Conservation (phyloP, 2,329 filamentous ascomycete species). For the Sphaerulina populicola region DNA sequence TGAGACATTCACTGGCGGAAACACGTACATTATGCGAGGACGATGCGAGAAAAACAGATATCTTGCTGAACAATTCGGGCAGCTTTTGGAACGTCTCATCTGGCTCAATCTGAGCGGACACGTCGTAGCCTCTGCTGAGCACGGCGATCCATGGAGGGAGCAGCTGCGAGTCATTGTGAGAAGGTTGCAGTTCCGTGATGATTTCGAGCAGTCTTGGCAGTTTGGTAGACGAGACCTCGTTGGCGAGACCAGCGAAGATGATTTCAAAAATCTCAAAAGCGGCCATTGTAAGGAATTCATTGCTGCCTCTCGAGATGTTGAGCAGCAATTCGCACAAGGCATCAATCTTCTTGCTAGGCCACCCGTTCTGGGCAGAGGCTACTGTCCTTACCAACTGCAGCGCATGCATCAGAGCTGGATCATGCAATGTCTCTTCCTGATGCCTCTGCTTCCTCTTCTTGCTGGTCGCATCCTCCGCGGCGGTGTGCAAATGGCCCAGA, state of each 20-base stretch:
- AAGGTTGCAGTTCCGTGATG: constrained; percentile 83
- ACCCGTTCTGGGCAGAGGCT: constrained; percentile 77
- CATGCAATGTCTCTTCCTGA: constrained; percentile 48
- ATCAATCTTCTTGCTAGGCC: constrained; percentile 95
- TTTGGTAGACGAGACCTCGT: constrained; percentile 81
- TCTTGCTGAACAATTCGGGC: constrained; percentile 71
- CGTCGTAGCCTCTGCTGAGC: constrained; percentile 85
- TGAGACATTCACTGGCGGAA: constrained; percentile 87
- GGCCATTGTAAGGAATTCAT: constrained; percentile 92
- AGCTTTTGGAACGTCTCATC: constrained; percentile 88
- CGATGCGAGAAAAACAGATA: constrained; percentile 74
- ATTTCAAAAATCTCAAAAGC: constrained; percentile 97
- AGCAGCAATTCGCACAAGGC: constrained; percentile 80
- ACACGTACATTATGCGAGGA: constrained; percentile 87
- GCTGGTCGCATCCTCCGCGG: constrained; percentile 64
- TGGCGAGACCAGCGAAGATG: constrained; percentile 85
- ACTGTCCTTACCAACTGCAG: constrained; percentile 88
- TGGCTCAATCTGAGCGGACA: constrained; percentile 77
- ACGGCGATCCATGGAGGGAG: constrained; percentile 96
- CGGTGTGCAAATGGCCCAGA: constrained; percentile 67
- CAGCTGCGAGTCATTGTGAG: constrained; percentile 86
- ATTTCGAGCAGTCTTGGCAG: constrained; percentile 81
- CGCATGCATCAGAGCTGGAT: constrained; percentile 76
- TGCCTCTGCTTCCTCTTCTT: constrained; percentile 53
- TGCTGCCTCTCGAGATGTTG: constrained; percentile 78